Evolutionary conservation across 441 rosid genomes (phyloP).

Genomic region (Bruguiera hainesii): DNA sequence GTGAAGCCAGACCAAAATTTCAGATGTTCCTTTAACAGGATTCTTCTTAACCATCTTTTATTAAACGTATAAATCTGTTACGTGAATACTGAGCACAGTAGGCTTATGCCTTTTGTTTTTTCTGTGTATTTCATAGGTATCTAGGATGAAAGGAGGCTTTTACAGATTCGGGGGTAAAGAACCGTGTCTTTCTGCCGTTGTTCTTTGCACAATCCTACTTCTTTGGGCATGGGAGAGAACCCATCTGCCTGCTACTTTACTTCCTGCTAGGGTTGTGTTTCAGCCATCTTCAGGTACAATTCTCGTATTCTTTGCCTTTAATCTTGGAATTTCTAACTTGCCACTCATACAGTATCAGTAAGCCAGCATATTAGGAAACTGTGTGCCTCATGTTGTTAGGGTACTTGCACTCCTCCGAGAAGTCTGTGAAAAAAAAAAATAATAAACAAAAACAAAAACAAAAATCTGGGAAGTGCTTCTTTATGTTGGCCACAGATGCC

Average conservation of each 20-base stretch:
- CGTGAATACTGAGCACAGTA: no score
- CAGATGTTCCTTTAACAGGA: no score
- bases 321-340: background rate
- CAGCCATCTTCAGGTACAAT: constrained; percentile 54
- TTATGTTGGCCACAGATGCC: no score
- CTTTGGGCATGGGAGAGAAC: constrained; percentile 71
- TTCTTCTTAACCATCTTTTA: no score
- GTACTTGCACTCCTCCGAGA: no score
- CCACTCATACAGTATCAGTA: background rate
- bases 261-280: constrained; percentile 46
- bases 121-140: background rate
- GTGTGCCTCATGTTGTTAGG: no score
- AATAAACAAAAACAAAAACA: no score
- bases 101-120: no score
- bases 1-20: no score
- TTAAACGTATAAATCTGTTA: no score
- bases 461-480: no score
- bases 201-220: constrained; percentile 51
- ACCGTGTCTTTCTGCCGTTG: constrained; percentile 53
- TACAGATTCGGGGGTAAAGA: constrained; percentile 49
- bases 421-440: no score
- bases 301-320: background rate
- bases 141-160: constrained; percentile 67
- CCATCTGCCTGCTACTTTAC: constrained; percentile 44
- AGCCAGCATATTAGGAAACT: background rate